phyloP scores from a whole-genome alignment of 768 basidiomycete species.

The Tricholoma sp. region DNA sequence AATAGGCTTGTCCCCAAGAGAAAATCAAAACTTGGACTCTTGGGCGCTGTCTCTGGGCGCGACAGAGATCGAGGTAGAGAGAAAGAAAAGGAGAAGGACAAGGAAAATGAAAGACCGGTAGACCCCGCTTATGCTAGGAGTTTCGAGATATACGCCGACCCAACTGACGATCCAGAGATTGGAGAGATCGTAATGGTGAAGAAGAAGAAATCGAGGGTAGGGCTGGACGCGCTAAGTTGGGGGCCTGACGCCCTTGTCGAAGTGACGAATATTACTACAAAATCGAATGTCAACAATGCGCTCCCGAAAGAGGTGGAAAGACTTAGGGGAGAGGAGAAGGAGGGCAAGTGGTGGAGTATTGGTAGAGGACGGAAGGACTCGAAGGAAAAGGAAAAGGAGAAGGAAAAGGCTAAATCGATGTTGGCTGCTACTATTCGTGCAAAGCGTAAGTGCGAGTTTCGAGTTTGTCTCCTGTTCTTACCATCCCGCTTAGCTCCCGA shows the following conservation, averaged over 20 bases:
- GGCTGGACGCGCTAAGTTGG: constrained; percentile 55
- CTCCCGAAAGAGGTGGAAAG: constrained; percentile 23
- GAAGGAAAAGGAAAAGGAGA: constrained; percentile 42
- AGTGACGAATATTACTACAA: constrained; percentile 45
- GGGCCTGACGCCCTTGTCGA: constrained; percentile 41
- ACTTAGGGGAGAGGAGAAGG: constrained; percentile 27
- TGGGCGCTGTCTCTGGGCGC: constrained; percentile 22
- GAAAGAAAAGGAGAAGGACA: constrained; percentile 30
- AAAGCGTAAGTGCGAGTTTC: constrained; percentile 41
- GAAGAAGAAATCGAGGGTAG: constrained; percentile 67
- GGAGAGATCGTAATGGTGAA: constrained; percentile 70
- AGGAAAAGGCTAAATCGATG: constrained; percentile 35
- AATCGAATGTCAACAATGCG: constrained; percentile 15
- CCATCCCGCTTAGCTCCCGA: constrained; percentile 29
- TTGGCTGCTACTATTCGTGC: constrained; percentile 27
- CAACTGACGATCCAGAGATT: constrained; percentile 55
- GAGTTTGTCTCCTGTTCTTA: too few species aligned
- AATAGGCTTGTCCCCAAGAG: constrained; percentile 60
- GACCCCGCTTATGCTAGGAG: constrained; percentile 34
- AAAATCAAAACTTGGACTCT: constrained; percentile 56
- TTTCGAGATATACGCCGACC: constrained; percentile 72
- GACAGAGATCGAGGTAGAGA: constrained; percentile 22
- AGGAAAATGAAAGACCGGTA: constrained; percentile 12
- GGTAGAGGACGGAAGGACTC: constrained; percentile 69
- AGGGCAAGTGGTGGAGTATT: constrained; percentile 79